phyloP scores from a whole-genome alignment of 2,329 filamentous ascomycete species.

The Talaromyces rugulosus region DNA sequence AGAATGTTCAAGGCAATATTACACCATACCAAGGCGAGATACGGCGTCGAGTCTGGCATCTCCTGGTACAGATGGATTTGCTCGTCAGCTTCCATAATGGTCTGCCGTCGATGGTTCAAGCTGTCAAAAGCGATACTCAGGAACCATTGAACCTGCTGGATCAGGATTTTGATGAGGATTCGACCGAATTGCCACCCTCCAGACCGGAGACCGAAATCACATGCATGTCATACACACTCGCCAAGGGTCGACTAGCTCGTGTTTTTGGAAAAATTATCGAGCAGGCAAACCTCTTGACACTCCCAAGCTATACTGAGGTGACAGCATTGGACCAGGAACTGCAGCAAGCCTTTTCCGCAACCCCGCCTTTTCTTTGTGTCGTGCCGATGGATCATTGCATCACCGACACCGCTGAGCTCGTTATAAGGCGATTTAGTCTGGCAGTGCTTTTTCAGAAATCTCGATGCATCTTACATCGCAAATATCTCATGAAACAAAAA shows the following conservation, averaged over 20 bases:
- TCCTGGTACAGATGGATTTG: conserved; percentile 4
- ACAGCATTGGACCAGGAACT: conserved; percentile 4
- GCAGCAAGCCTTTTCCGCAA: conserved; percentile 1
- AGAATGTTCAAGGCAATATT: conserved; percentile 1
- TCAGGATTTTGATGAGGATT: conserved; percentile 2
- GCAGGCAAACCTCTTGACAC: conserved; percentile 5
- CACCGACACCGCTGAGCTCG: conserved; percentile 1
- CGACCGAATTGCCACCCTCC: background rate
- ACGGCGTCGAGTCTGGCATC: conserved; percentile 7
- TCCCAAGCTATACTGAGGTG: conserved; percentile 2
- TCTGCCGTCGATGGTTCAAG: conserved; percentile 4
- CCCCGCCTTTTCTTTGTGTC: background rate
- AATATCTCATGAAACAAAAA: conserved; percentile 1
- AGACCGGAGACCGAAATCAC: conserved; percentile 4
- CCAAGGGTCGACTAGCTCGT: conserved; percentile 2
- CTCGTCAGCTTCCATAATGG: conserved; percentile 4
- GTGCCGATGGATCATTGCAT: conserved; percentile 2
- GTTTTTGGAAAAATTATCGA: conserved; percentile 5
- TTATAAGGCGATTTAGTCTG: conserved; percentile 3
- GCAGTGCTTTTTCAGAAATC: conserved; percentile 8
- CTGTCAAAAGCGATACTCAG: conserved; percentile 5
- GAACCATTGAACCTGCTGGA: conserved; percentile 3
- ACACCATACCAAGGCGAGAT: conserved; percentile 4
- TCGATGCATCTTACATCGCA: conserved; percentile 7
- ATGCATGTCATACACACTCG: conserved; percentile 3